Percentiles rank a stretch among this genome's conserved stretches.
These are phyloP conservation scores for Phaeophleospora eucalypticola DNA, from an alignment of 2,329 filamentous ascomycete species.

Conservation along the genomic window DNA sequence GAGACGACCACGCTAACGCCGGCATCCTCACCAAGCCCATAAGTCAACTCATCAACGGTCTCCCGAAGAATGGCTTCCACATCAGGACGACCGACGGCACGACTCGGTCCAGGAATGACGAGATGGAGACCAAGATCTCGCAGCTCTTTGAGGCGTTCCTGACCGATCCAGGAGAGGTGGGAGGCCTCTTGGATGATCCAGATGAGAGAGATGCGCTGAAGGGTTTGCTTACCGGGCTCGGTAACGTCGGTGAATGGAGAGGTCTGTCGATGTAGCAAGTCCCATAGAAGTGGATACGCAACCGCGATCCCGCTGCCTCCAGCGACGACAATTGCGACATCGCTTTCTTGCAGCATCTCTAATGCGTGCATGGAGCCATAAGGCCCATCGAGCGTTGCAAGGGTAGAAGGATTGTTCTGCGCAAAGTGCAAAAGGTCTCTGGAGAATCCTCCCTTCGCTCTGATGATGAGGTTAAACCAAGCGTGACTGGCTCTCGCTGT, in stretches of 20 bases:
- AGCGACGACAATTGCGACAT: slow-evolving; percentile 54
- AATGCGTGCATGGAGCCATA: slow-evolving; percentile 59
- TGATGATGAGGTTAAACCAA: slow-evolving; percentile 56
- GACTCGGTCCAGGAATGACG: slow-evolving; percentile 53
- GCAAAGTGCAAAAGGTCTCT: slow-evolving; percentile 52
- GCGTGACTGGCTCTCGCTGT: slow-evolving; percentile 37
- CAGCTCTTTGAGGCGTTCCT: slow-evolving; percentile 48
- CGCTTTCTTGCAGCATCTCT: slow-evolving; percentile 47
- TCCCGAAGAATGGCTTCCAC: slow-evolving; percentile 43
- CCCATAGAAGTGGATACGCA: slow-evolving; percentile 57
- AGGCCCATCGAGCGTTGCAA: slow-evolving; percentile 58
- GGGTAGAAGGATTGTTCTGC: slow-evolving; percentile 39
- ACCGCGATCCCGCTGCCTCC: slow-evolving; percentile 64
- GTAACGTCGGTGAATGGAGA: not conserved
- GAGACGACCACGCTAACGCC: slow-evolving; percentile 54
- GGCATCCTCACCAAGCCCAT: slow-evolving; percentile 21
- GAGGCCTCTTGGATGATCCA: slow-evolving; percentile 56
- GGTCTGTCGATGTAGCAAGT: slow-evolving; percentile 27
- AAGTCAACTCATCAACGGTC: slow-evolving; percentile 33
- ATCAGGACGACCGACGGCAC: slow-evolving; percentile 52
- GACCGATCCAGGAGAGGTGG: slow-evolving; percentile 54
- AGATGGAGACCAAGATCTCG: slow-evolving; percentile 49
- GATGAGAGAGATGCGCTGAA: slow-evolving; percentile 40
- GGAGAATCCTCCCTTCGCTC: slow-evolving; percentile 59
- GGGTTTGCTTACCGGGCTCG: not conserved